Evolutionary conservation across 2,329 filamentous ascomycete species (phyloP).

Genomic region (Xylariomycetidae sp.): DNA sequence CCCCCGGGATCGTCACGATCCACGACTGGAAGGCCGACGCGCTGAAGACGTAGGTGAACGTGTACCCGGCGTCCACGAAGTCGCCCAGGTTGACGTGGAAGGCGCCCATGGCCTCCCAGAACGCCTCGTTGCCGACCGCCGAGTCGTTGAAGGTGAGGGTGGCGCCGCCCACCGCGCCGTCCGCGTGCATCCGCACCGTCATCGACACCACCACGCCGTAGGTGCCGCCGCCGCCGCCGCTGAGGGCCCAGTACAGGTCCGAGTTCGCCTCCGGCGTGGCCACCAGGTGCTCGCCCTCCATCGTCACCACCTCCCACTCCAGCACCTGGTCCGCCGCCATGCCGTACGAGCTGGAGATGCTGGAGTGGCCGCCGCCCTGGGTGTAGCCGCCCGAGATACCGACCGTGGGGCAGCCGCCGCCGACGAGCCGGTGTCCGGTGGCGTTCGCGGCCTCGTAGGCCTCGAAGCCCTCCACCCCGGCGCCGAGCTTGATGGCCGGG

Average conservation of each 20-base stretch:
- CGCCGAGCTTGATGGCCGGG: conserved; percentile 40
- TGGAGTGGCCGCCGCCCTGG: conserved; percentile 54
- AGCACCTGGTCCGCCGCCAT: conserved; percentile 55
- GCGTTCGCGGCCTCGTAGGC: conserved; percentile 31
- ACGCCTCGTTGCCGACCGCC: neutral
- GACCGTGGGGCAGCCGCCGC: conserved; percentile 46
- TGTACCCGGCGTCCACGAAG: too few relatives aligned
- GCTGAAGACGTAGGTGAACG: too few relatives aligned
- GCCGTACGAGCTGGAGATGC: conserved; percentile 48
- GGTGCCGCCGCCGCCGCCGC: conserved; percentile 53
- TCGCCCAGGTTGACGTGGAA: too few relatives aligned
- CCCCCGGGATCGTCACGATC: too few relatives aligned
- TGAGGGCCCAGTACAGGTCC: conserved; percentile 59
- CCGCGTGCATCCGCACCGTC: conserved; percentile 44
- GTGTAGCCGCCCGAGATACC: conserved; percentile 54
- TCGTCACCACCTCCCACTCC: conserved; percentile 50
- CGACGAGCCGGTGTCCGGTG: conserved; percentile 35
- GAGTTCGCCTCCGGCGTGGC: conserved; percentile 41
- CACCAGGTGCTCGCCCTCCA: conserved; percentile 38
- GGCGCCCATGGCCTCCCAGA: conserved; percentile 2
- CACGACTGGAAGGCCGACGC: too few relatives aligned
- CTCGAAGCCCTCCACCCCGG: conserved; percentile 42
- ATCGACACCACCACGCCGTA: conserved; percentile 52
- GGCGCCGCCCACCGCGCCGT: conserved; percentile 33
- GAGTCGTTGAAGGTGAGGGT: conserved; percentile 27